phyloP scores from a whole-genome alignment of 768 basidiomycete species.

The Pholiota conissans region DNA sequence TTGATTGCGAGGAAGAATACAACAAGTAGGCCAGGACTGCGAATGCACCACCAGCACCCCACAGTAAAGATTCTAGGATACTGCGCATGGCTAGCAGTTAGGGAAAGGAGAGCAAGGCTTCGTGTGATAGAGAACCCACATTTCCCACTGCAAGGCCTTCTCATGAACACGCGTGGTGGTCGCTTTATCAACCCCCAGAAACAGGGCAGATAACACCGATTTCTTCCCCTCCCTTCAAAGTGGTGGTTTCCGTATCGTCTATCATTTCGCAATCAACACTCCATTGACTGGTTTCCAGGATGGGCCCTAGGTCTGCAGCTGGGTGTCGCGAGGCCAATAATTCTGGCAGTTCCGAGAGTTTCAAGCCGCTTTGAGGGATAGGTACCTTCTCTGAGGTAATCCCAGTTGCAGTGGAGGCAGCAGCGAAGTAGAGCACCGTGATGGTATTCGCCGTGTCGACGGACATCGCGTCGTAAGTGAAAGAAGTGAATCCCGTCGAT shows the following conservation, averaged over 20 bases:
- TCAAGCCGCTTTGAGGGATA: constrained; percentile 48
- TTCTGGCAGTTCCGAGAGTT: constrained; percentile 47
- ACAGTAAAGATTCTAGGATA: constrained; percentile 7
- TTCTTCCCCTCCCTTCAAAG: constrained; percentile 70
- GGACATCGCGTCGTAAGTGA: constrained; percentile 17
- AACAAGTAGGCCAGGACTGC: constrained; percentile 15
- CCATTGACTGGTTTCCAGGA: constrained; percentile 68
- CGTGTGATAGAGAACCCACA: neutral
- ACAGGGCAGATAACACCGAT: constrained; percentile 82
- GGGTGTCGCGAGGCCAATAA: constrained; percentile 59
- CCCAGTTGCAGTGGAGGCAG: constrained; percentile 71
- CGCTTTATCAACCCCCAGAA: constrained; percentile 62
- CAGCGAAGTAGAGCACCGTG: constrained; percentile 56
- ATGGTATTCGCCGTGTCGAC: constrained; percentile 28
- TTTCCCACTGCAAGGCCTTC: neutral
- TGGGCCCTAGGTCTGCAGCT: constrained; percentile 44
- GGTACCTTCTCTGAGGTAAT: constrained; percentile 51
- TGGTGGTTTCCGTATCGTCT: constrained; percentile 47
- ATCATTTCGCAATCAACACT: constrained; percentile 84
- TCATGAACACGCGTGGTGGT: neutral
- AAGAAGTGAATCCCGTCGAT: neutral
- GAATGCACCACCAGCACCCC: constrained; percentile 12
- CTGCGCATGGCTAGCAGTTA: constrained; percentile 8
- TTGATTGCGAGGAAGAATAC: constrained; percentile 14
- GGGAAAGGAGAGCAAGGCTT: neutral